These are phyloP conservation scores for Glomus cerebriforme DNA, from an alignment of 192 early-diverging fungal genomes.

Conservation along the genomic window DNA sequence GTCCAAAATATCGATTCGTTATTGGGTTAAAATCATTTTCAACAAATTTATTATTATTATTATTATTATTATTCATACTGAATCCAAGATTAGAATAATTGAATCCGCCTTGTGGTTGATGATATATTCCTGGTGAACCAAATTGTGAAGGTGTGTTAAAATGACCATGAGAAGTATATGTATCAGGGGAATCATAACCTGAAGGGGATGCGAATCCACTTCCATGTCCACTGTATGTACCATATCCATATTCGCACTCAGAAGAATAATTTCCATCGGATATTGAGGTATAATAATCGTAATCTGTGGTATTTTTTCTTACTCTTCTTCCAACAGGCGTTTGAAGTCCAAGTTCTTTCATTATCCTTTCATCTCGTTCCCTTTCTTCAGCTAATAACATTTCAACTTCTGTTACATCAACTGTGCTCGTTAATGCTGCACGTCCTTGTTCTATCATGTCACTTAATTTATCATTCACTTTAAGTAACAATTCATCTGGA, in stretches of 20 bases:
- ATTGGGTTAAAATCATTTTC: background rate
- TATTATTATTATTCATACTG: no score
- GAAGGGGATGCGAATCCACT: background rate
- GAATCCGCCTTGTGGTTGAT: background rate
- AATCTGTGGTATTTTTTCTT: background rate
- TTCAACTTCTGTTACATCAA: slow-evolving; percentile 28
- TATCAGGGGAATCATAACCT: background rate
- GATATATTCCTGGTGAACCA: background rate
- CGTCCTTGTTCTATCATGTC: slow-evolving; percentile 29
- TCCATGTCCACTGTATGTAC: background rate
- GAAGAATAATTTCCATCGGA: background rate
- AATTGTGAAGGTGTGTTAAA: background rate
- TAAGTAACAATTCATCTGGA: background rate
- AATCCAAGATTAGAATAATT: background rate
- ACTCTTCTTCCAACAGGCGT: background rate
- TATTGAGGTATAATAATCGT: slow-evolving; percentile 10
- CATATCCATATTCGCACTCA: background rate
- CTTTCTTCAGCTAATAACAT: slow-evolving; percentile 24
- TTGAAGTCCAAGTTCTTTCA: slow-evolving; percentile 23
- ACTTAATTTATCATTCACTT: slow-evolving; percentile 24
- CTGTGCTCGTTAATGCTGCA: slow-evolving; percentile 27
- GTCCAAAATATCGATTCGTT: background rate
- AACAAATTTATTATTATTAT: background rate
- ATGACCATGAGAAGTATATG: background rate
- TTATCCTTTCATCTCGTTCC: slow-evolving; percentile 29